Conservation (phyloP, 75 land plant genomes). For the Cunninghamia lanceolata region DNA sequence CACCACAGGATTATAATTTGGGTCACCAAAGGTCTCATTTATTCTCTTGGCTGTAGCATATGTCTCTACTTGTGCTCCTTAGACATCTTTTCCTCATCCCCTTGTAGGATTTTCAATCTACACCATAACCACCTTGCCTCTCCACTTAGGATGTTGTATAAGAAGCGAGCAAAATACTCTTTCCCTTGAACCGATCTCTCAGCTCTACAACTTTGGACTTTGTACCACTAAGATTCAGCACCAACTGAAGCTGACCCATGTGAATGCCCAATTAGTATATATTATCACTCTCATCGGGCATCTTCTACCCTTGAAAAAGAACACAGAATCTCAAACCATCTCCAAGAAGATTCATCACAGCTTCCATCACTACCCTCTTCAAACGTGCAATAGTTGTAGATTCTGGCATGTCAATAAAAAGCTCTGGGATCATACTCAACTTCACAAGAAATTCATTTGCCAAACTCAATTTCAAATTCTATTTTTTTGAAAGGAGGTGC, state of each 20-base stretch:
- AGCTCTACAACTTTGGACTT: constrained; percentile 36
- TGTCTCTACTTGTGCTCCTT: constrained; percentile 34
- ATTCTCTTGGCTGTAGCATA: constrained; percentile 32
- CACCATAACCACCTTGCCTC: constrained; percentile 46
- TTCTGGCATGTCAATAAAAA: constrained; percentile 79
- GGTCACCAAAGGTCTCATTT: constrained; percentile 26
- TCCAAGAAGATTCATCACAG: constrained; percentile 79
- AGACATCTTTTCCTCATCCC: constrained; percentile 38
- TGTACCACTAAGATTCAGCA: constrained; percentile 25
- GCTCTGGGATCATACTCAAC: constrained; percentile 85
- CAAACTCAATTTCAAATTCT: no score
- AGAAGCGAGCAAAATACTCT: constrained; percentile 36
- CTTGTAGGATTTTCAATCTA: constrained; percentile 49
- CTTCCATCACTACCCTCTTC: constrained; percentile 98
- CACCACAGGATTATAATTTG: constrained; percentile 65
- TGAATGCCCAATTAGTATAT: constrained; percentile 55
- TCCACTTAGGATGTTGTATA: constrained; percentile 36
- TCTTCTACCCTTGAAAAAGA: constrained; percentile 77
- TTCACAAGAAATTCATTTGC: no score
- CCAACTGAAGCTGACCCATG: constrained; percentile 45
- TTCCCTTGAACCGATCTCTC: constrained; percentile 28
- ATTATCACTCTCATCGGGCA: constrained; percentile 80
- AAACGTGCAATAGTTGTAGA: constrained; percentile 76
- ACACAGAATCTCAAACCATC: constrained; percentile 82
- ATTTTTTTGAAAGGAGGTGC: no score